A percentile compares a stretch with the other conserved stretches of the same genome.
Evolutionary conservation across 495 filamentous ascomycete species (phyloP).

Genomic region (Pyrenula massariospora): DNA sequence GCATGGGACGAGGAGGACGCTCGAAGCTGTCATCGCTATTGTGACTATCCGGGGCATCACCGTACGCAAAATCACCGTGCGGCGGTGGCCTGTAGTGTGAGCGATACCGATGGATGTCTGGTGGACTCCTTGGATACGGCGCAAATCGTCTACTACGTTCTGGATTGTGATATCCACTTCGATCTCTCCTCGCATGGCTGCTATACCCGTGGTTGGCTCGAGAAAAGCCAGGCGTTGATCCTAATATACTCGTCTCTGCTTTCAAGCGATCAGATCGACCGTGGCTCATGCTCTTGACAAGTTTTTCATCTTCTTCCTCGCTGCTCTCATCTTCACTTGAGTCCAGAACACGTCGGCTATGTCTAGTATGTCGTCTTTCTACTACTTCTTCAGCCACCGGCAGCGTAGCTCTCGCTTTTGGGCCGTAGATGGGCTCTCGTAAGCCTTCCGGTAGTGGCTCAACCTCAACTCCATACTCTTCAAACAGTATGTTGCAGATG

Average conservation of each 20-base stretch:
- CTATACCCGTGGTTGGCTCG: background rate
- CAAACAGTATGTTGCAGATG: background rate
- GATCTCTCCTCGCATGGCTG: background rate
- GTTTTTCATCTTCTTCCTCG: background rate
- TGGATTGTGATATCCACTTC: background rate
- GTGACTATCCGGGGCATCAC: background rate
- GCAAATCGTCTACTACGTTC: background rate
- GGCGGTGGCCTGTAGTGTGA: background rate
- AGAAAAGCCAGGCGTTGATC: background rate
- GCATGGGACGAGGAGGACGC: slow-evolving; percentile 28
- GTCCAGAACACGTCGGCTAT: background rate
- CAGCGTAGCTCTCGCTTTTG: background rate
- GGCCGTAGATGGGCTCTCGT: background rate
- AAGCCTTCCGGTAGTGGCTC: background rate
- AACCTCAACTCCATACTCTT: background rate
- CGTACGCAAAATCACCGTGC: background rate
- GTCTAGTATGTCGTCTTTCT: background rate
- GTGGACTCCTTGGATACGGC: background rate
- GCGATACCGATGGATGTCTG: background rate
- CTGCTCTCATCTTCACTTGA: background rate
- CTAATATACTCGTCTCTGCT: background rate
- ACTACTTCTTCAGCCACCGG: background rate
- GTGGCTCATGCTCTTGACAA: background rate
- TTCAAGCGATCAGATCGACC: background rate
- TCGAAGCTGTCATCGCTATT: background rate